Evolutionary conservation across 2,329 filamentous ascomycete species (phyloP).

Genomic region (Tolypocladium guangdongense): DNA sequence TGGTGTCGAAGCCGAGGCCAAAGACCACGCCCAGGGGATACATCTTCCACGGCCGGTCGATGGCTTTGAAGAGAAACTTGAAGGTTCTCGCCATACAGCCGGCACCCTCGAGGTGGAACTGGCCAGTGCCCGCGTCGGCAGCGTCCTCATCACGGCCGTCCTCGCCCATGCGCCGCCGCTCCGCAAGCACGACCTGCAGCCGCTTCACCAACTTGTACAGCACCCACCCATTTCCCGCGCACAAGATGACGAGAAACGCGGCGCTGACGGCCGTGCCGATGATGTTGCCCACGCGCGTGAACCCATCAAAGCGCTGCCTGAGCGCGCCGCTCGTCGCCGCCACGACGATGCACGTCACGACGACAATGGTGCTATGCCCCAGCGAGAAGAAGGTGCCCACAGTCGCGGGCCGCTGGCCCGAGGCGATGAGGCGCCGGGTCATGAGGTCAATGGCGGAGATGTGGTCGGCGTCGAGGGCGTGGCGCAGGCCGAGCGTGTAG

Average conservation of each 20-base stretch:
- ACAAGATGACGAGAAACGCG: constrained; percentile 70
- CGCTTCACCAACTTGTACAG: constrained; percentile 64
- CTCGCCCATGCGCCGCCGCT: constrained; percentile 15
- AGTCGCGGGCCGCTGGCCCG: constrained; percentile 75
- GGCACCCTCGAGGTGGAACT: constrained; percentile 62
- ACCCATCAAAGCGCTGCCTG: constrained; percentile 67
- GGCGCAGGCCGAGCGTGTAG: constrained; percentile 80
- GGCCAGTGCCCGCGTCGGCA: constrained; percentile 24
- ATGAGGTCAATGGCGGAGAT: constrained; percentile 81
- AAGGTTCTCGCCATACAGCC: constrained; percentile 66
- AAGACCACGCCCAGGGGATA: constrained; percentile 82
- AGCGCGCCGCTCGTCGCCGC: constrained; percentile 83
- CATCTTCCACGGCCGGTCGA: constrained; percentile 85
- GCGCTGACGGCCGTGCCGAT: constrained; percentile 84
- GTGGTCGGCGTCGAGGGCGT: constrained; percentile 97
- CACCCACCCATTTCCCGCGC: constrained; percentile 77
- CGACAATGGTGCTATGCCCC: constrained; percentile 86
- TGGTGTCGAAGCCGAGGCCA: constrained; percentile 90
- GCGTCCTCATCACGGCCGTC: constrained; percentile 12
- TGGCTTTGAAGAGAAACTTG: constrained; percentile 63
- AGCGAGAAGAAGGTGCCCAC: constrained; percentile 93
- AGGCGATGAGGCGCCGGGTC: constrained; percentile 78
- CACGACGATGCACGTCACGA: constrained; percentile 83
- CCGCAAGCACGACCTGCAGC: constrained; percentile 48
- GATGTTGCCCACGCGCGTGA: constrained; percentile 72